A percentile compares a stretch with the other conserved stretches of the same genome.
phyloP scores from a whole-genome alignment of 2,329 filamentous ascomycete genomes.

The Aspergillus candidus region DNA sequence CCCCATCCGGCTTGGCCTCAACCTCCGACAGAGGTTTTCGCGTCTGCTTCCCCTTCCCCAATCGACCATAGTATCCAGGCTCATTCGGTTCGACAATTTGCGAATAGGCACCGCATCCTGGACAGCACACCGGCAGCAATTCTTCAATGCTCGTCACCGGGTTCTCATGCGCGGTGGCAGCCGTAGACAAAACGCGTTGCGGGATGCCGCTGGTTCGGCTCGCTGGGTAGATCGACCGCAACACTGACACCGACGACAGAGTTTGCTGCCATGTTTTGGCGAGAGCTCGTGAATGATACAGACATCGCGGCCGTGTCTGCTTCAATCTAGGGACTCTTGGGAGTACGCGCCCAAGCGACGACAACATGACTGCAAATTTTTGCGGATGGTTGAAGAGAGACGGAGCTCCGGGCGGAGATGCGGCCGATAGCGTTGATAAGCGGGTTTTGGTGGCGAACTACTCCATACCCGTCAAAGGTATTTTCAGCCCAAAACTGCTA shows the following conservation, averaged over 20 bases:
- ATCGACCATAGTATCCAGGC: slow-evolving; percentile 53
- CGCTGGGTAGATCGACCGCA: neutral
- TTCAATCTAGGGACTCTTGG: slow-evolving; percentile 11
- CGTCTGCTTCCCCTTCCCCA: slow-evolving; percentile 46
- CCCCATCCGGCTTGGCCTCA: slow-evolving; percentile 6
- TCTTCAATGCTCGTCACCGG: slow-evolving; percentile 13
- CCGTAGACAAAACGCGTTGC: slow-evolving; percentile 17
- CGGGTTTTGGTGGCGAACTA: no score
- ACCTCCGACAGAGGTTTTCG: slow-evolving; percentile 29
- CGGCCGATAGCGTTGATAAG: slow-evolving; percentile 14
- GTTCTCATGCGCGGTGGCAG: slow-evolving; percentile 5
- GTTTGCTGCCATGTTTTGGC: neutral
- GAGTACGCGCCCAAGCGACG: slow-evolving; percentile 20
- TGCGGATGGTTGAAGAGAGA: neutral
- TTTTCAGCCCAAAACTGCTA: neutral
- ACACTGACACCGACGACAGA: slow-evolving; percentile 3
- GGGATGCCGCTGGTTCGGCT: slow-evolving; percentile 3
- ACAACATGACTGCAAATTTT: slow-evolving; percentile 21
- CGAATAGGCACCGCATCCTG: slow-evolving; percentile 57
- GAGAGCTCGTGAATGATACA: neutral
- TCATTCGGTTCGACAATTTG: slow-evolving; percentile 51
- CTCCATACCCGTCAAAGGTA: no score
- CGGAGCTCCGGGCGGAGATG: slow-evolving; percentile 2
- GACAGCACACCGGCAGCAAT: slow-evolving; percentile 49
- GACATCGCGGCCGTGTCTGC: neutral